phyloP scores from a whole-genome alignment of 2,329 filamentous ascomycete genomes.

The Dactylonectria macrodidyma region DNA sequence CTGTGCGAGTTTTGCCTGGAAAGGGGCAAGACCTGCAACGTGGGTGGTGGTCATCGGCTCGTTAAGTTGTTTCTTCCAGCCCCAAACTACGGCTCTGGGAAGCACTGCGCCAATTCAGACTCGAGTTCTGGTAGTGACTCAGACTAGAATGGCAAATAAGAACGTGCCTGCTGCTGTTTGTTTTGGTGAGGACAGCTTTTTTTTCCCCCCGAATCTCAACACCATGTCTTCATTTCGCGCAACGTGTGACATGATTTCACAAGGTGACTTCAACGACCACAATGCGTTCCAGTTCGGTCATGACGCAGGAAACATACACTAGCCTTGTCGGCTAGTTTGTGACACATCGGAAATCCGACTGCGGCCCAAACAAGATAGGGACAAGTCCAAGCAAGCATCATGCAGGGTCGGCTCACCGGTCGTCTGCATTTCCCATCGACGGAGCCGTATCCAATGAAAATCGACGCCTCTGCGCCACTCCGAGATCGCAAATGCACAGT shows the following conservation, averaged over 20 bases:
- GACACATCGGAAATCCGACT: background rate
- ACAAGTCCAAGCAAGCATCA: background rate
- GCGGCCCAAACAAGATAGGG: background rate
- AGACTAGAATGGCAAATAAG: background rate
- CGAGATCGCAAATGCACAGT: background rate
- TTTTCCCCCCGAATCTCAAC: too few species aligned
- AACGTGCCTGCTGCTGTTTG: too few species aligned
- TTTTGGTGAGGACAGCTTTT: too few species aligned
- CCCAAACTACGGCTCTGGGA: background rate
- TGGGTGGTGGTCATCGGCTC: constrained; percentile 9
- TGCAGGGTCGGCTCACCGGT: background rate
- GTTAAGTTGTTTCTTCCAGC: constrained; percentile 5
- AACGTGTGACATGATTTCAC: too few species aligned
- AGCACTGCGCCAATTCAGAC: background rate
- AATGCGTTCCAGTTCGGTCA: too few species aligned
- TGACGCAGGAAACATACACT: too few species aligned
- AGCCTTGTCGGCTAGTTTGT: background rate
- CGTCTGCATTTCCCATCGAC: background rate
- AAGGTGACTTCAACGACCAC: too few species aligned
- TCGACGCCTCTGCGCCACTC: background rate
- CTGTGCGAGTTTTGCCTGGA: constrained; percentile 33
- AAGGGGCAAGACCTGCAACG: constrained; percentile 27
- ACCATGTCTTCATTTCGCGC: too few species aligned
- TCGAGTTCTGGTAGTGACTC: constrained; percentile 18
- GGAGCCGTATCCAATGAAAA: background rate